Percentiles rank a stretch among this genome's conserved stretches.
phyloP scores from a whole-genome alignment of 108 stramenopile genomes.

The Conticribra weissflogii region DNA sequence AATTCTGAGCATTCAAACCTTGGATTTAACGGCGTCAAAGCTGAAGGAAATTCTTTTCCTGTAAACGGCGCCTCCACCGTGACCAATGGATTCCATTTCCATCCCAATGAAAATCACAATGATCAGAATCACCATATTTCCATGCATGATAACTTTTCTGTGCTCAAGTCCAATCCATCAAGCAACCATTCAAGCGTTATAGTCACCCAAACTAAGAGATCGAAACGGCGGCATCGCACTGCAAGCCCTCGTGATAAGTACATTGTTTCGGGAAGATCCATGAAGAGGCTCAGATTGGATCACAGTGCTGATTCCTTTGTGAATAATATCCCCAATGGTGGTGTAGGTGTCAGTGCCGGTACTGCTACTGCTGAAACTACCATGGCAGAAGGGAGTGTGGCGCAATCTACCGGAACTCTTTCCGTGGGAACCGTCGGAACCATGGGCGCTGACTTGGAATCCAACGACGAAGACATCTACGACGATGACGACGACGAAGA shows the following conservation, averaged over 20 bases:
- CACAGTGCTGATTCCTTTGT: background rate
- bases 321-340: background rate
- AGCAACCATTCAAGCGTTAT: too few relatives aligned
- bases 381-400: background rate
- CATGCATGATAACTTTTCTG: too few relatives aligned
- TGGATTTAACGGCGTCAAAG: too few relatives aligned
- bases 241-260: background rate
- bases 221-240: background rate
- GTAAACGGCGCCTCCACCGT: too few relatives aligned
- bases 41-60: too few relatives aligned
- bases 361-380: background rate
- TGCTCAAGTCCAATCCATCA: too few relatives aligned
- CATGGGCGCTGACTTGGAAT: conserved; percentile 15
- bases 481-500: background rate
- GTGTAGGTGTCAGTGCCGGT: background rate
- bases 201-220: too few relatives aligned
- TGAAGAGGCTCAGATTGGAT: background rate
- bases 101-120: too few relatives aligned
- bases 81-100: too few relatives aligned
- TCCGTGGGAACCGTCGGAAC: conserved; percentile 20
- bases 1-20: too few relatives aligned
- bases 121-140: too few relatives aligned
- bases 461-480: conserved; percentile 21
- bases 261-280: background rate
- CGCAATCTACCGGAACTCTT: conserved; percentile 17